These are phyloP conservation scores for Xylaria sp. DNA, from an alignment of 2,329 filamentous ascomycete species.

Conservation along the genomic window DNA sequence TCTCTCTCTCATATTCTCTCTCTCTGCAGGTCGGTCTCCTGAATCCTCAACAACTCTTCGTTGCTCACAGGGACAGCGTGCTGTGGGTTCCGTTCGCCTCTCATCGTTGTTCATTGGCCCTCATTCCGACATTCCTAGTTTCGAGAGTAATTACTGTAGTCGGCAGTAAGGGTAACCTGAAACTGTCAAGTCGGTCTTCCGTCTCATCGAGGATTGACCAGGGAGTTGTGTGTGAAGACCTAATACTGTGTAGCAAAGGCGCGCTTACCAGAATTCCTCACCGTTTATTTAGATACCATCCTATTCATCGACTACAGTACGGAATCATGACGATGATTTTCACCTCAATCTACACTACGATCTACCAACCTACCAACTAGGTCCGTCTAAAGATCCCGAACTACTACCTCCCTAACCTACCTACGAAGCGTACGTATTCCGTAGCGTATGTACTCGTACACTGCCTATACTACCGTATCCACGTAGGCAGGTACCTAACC, in stretches of 20 bases:
- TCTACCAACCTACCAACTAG: not conserved
- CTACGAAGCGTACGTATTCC: no score
- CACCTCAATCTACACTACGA: constrained; percentile 7
- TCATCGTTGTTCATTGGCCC: not conserved
- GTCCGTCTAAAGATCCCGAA: no score
- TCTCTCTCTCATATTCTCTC: no score
- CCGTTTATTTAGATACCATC: not conserved
- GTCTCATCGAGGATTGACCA: not conserved
- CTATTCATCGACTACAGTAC: not conserved
- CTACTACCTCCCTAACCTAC: no score
- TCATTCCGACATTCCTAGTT: not conserved
- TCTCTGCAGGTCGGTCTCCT: no score
- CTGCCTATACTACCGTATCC: not conserved
- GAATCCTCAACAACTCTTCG: no score
- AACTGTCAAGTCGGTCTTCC: not conserved
- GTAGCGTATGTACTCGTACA: no score
- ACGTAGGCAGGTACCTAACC: not conserved
- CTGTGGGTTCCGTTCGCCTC: not conserved
- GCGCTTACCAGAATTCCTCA: not conserved
- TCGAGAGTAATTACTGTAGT: not conserved
- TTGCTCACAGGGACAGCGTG: not conserved
- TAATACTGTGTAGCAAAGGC: not conserved
- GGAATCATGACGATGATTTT: constrained; percentile 8
- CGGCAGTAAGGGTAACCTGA: not conserved
- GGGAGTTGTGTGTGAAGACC: not conserved